These are phyloP conservation scores for Linaria vulgaris DNA, from an alignment of 257 asterid species.

Conservation along the genomic window DNA sequence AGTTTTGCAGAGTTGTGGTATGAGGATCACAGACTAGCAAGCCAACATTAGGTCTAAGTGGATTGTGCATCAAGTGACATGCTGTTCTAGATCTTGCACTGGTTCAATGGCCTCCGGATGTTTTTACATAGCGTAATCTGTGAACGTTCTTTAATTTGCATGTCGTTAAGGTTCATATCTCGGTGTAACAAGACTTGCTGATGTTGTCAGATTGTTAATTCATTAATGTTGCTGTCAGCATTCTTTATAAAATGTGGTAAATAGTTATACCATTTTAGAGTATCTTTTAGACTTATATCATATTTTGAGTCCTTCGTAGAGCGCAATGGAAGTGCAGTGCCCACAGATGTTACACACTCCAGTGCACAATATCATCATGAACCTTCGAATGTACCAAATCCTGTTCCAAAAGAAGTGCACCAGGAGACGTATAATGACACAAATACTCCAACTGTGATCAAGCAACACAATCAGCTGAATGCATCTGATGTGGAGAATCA, in stretches of 20 bases:
- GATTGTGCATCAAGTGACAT: not conserved
- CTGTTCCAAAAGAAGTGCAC: conserved; percentile 40
- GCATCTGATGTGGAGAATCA: conserved; percentile 43
- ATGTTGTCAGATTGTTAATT: not conserved
- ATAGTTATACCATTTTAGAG: not conserved
- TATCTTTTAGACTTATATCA: conserved; percentile 19
- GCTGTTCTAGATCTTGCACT: not conserved
- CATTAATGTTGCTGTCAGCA: not conserved
- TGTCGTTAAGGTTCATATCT: conserved; percentile 16
- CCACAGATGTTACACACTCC: conserved; percentile 40
- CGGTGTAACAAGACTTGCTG: conserved; percentile 11
- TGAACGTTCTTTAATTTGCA: not conserved
- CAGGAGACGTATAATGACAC: conserved; percentile 33
- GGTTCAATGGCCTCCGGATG: not conserved
- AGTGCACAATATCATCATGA: conserved; percentile 38
- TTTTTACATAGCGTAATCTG: not conserved
- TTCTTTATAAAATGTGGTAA: not conserved
- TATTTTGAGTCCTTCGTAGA: conserved; percentile 32
- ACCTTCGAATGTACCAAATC: conserved; percentile 33
- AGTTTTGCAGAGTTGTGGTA: too few relatives aligned
- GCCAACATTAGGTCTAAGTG: not conserved
- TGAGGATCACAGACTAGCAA: not conserved
- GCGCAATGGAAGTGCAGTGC: conserved; percentile 39
- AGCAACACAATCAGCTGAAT: conserved; percentile 45
- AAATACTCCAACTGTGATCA: conserved; percentile 32